Evolutionary conservation across 2,329 filamentous ascomycete species (phyloP).

Genomic region (Akanthomyces lecanii): DNA sequence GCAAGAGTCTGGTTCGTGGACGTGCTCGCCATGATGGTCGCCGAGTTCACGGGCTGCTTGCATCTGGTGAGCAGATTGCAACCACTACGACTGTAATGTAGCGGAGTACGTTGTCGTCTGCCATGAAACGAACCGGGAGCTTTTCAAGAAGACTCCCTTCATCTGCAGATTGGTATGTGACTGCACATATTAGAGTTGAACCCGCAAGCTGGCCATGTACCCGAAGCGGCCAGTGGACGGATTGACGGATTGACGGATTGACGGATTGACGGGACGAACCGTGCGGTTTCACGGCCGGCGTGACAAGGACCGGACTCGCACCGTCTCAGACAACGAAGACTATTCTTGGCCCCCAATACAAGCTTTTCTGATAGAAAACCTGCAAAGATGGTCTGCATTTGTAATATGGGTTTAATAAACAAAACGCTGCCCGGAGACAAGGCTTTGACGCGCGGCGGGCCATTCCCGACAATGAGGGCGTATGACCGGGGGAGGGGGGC

Average conservation of each 20-base stretch:
- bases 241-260: too few relatives aligned
- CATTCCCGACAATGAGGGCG: neutral
- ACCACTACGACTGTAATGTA: neutral
- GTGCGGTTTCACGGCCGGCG: neutral
- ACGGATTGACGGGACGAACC: neutral
- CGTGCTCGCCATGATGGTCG: too few relatives aligned
- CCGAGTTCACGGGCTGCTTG: neutral
- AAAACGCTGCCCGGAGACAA: neutral
- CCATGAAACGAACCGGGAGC: neutral
- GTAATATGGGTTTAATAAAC: slow-evolving; percentile 1
- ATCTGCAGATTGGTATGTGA: neutral
- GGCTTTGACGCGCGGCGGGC: neutral
- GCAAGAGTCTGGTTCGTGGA: neutral
- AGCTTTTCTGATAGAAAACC: neutral
- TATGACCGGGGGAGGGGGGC: neutral
- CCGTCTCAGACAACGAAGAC: neutral
- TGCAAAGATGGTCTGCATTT: neutral
- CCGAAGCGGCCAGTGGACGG: neutral
- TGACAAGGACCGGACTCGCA: too few relatives aligned
- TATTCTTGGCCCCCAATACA: neutral
- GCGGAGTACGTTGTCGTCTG: neutral
- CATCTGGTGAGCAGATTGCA: neutral
- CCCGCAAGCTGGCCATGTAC: neutral
- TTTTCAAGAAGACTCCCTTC: neutral
- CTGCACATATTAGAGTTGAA: neutral